These are phyloP conservation scores for Candida xiaguanensis DNA, from an alignment of 805 yeast species.

Conservation along the genomic window DNA sequence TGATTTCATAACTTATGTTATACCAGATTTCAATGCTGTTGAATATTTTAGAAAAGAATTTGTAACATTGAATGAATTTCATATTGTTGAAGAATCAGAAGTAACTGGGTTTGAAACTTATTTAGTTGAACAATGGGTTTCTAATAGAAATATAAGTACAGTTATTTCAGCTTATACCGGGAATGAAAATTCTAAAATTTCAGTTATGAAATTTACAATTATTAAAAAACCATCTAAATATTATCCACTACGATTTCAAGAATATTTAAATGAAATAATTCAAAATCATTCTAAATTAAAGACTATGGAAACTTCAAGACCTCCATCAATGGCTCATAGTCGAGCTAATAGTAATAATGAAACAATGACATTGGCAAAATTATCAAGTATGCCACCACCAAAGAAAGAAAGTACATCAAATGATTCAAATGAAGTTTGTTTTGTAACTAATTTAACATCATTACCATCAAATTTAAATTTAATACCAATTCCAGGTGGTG, in stretches of 20 bases:
- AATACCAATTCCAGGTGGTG: slow-evolving; percentile 66
- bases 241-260: slow-evolving; percentile 52
- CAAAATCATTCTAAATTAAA: slow-evolving; percentile 70
- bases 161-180: slow-evolving; percentile 86
- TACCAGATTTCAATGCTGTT: slow-evolving; percentile 60
- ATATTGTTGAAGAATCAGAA: slow-evolving; percentile 41
- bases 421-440: slow-evolving; percentile 38
- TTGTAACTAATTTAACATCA: slow-evolving; percentile 78
- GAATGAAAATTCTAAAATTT: slow-evolving; percentile 58
- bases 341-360: slow-evolving; percentile 4
- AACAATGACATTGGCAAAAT: slow-evolving; percentile 1
- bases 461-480: slow-evolving; percentile 73
- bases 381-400: slow-evolving; percentile 2
- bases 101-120: slow-evolving; percentile 82
- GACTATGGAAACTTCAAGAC: slow-evolving; percentile 26
- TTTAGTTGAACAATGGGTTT: slow-evolving; percentile 93
- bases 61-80: slow-evolving; percentile 30
- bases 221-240: slow-evolving; percentile 42
- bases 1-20: slow-evolving; percentile 34
- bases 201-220: slow-evolving; percentile 54
- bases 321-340: slow-evolving; percentile 4
- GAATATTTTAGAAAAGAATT: slow-evolving; percentile 42
- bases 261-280: slow-evolving; percentile 62
- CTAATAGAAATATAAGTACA: slow-evolving; percentile 61
- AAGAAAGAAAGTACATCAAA: background rate